Conservation (phyloP, 257 asterid species). For the Jacaranda mimosifolia region DNA sequence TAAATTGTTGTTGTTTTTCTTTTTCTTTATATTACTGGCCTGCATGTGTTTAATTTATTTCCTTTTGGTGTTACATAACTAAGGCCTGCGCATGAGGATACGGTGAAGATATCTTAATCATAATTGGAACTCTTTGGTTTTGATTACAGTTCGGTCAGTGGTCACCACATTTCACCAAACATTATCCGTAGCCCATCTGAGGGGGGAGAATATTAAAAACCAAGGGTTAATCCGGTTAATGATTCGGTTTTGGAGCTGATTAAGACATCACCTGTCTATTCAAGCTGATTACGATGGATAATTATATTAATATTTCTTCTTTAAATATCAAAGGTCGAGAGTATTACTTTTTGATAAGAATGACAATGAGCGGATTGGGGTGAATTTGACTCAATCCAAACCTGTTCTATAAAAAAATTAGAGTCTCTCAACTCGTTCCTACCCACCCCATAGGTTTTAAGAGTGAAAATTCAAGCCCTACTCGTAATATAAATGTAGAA, state of each 20-base stretch:
- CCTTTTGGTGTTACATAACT: background rate
- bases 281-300: slow-evolving; percentile 28
- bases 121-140: slow-evolving; percentile 8
- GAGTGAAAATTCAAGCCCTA: too few species aligned
- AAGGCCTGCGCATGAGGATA: slow-evolving; percentile 19
- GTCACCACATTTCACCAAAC: slow-evolving; percentile 46
- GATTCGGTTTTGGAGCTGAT: slow-evolving; percentile 38
- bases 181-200: slow-evolving; percentile 30
- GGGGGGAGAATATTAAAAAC: background rate
- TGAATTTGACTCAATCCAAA: too few species aligned
- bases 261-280: slow-evolving; percentile 35
- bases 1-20: too few species aligned
- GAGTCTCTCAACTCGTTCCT: too few species aligned
- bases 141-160: slow-evolving; percentile 39
- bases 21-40: slow-evolving; percentile 21
- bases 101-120: slow-evolving; percentile 20
- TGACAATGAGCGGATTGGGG: too few species aligned
- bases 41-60: slow-evolving; percentile 19
- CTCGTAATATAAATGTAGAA: too few species aligned
- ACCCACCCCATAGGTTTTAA: too few species aligned
- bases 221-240: slow-evolving; percentile 29
- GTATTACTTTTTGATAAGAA: background rate
- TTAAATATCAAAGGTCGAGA: background rate
- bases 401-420: too few species aligned
- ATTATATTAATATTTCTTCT: slow-evolving; percentile 20